Evolutionary conservation across 495 filamentous ascomycete species (phyloP).

Genomic region (Trichoderma orchidacearum): DNA sequence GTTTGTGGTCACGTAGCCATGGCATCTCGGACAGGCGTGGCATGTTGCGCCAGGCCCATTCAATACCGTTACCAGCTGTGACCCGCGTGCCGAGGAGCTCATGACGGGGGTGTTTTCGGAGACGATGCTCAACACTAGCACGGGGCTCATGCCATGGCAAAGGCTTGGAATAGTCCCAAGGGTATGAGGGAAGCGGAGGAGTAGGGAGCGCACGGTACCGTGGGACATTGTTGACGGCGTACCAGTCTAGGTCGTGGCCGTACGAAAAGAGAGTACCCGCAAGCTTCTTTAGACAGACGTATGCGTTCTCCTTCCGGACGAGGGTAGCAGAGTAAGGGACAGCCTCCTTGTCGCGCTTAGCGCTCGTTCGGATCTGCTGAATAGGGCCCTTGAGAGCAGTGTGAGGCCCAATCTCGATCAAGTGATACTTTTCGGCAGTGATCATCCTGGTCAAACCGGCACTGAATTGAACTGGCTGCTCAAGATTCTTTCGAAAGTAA

Average conservation of each 20-base stretch:
- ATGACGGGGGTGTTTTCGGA: constrained; percentile 25
- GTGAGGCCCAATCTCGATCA: constrained; percentile 54
- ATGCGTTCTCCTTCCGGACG: constrained; percentile 17
- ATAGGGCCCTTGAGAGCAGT: constrained; percentile 46
- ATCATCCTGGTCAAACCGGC: constrained; percentile 23
- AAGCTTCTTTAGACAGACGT: constrained; percentile 27
- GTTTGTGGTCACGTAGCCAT: constrained; percentile 34
- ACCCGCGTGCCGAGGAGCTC: constrained; percentile 40
- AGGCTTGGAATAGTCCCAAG: constrained; percentile 25
- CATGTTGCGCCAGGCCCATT: constrained; percentile 38
- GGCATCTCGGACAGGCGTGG: constrained; percentile 23
- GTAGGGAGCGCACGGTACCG: not conserved
- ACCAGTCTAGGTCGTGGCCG: constrained; percentile 26
- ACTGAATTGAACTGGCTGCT: constrained; percentile 36
- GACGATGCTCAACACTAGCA: constrained; percentile 35
- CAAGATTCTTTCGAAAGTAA: constrained; percentile 44
- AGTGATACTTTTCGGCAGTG: constrained; percentile 14
- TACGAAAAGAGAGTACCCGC: constrained; percentile 29
- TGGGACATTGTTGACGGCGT: constrained; percentile 16
- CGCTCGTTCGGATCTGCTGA: constrained; percentile 37
- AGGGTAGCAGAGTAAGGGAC: constrained; percentile 7
- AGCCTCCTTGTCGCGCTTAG: not conserved
- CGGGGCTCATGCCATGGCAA: constrained; percentile 40
- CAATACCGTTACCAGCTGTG: constrained; percentile 30
- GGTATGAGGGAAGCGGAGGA: constrained; percentile 30